Evolutionary conservation across 2,329 filamentous ascomycete species (phyloP), one percentile per base, ranked within the genome.

Genomic region (Penicillium hordei): DNA sequence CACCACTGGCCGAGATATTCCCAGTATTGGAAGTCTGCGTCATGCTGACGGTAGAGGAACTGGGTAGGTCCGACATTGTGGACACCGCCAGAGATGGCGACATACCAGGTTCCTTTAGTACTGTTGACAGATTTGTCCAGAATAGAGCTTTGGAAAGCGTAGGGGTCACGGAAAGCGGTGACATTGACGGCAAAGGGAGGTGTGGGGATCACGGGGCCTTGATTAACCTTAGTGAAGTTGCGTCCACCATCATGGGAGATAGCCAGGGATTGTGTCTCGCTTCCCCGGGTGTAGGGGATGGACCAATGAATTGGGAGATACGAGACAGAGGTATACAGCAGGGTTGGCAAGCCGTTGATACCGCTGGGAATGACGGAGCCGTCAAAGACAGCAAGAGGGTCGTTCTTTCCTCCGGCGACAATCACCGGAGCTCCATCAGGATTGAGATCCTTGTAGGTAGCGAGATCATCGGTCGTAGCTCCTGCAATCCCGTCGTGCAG

Each of bases 271-370:
- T 81, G 79, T 1, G 73, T 77, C 62, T 82, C 79, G 2, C 78
- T 79, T 33, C 76, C 76, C 0, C 71, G 71, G 1, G 69, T 70
- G 58, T 82, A 82, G 1, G 73, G 73, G n/a, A 76, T 65, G 6
- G 65, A 61, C 77, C 78, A 82, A 56, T 72, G 75, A 13, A 78
- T 80, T 0, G 80, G 79, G 2, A 81, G 70, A 8, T 76, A 65
- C 7, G 73, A 74, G 4, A 80, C 78, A 2, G 76, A 78, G 2
- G 80, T 82, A 68, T 82, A 82, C 57, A 81, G 77, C 15, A 74
- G 65, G 13, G 79, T 70, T 2, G 81, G 72, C 6, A 78, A 78
- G 39, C 78, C 79, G 59, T 81, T 74, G 39, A 65, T 56, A 5
- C 63, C 63, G 8, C 23, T 40, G 15, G 63, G 63, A 40, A 65